Evolutionary conservation across 148 eudicot genomes (phyloP).

Genomic region (Cornus suecica): DNA sequence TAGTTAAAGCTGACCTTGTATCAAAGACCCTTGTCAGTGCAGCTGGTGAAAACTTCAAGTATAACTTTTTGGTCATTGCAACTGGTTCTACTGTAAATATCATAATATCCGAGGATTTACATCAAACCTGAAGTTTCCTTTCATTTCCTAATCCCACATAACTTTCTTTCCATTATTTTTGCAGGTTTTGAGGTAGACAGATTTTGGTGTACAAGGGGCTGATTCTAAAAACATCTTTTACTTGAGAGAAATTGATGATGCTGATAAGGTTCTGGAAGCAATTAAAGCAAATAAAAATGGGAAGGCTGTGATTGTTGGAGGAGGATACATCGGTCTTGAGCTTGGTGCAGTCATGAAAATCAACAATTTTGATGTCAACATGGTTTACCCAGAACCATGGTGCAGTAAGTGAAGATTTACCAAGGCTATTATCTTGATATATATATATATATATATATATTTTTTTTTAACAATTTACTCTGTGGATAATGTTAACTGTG

Average conservation of each 20-base stretch:
- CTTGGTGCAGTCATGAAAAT: constrained; percentile 77
- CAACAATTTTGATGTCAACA: constrained; percentile 77
- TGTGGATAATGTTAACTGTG: background rate
- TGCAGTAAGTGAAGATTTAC: constrained; percentile 76
- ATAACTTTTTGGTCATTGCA: constrained; percentile 65
- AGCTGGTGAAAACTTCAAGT: constrained; percentile 66
- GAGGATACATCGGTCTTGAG: constrained; percentile 98
- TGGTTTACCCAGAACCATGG: constrained; percentile 99
- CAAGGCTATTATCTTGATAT: background rate
- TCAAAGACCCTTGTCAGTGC: constrained; percentile 81
- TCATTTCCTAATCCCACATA: background rate
- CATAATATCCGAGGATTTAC: background rate
- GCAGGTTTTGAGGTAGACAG: constrained; percentile 80
- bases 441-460: too few species aligned
- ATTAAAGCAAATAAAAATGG: constrained; percentile 81
- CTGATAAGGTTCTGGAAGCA: constrained; percentile 79
- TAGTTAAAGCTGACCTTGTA: constrained; percentile 82
- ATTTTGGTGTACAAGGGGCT: constrained; percentile 93
- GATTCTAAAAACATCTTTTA: constrained; percentile 87
- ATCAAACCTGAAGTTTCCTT: background rate
- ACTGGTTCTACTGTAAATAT: constrained; percentile 84
- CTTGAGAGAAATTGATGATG: constrained; percentile 92
- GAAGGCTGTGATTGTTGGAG: constrained; percentile 89
- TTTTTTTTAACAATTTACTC: background rate
- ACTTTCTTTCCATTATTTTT: constrained; percentile 13